phyloP scores from a whole-genome alignment of 176 grass and related monocot genomes.

The Oryza rufipogon region DNA sequence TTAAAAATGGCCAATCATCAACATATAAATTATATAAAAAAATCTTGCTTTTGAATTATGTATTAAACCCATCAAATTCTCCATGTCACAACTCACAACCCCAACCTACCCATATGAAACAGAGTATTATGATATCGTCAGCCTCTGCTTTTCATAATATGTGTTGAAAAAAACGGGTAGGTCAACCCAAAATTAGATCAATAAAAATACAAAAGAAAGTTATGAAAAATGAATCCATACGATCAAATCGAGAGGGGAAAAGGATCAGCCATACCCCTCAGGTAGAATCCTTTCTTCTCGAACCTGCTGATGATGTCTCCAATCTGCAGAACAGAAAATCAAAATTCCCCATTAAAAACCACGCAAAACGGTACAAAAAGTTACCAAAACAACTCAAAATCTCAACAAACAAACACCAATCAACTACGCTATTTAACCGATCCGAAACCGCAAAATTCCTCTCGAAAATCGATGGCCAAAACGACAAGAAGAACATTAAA shows the following conservation, averaged over 20 bases:
- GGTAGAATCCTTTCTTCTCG: constrained; percentile 78
- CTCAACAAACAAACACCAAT: neutral
- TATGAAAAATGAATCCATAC: neutral
- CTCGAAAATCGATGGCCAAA: neutral
- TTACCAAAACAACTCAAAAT: neutral
- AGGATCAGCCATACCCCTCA: constrained; percentile 39
- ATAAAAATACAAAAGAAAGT: neutral
- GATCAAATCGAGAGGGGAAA: neutral
- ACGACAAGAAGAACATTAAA: neutral
- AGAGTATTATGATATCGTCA: neutral
- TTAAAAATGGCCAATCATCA: constrained; percentile 28
- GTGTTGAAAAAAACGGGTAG: neutral
- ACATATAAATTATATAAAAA: neutral
- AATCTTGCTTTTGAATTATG: constrained; percentile 4
- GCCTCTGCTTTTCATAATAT: neutral
- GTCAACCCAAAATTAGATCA: neutral
- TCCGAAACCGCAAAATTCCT: neutral
- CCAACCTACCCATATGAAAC: neutral
- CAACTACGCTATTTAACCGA: too few species aligned
- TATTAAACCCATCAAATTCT: neutral
- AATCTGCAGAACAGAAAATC: constrained; percentile 35
- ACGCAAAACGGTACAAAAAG: neutral
- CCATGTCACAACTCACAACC: neutral
- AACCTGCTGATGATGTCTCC: constrained; percentile 68
- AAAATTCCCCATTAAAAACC: neutral